phyloP scores from a whole-genome alignment of 2,329 filamentous ascomycete genomes.

The Metarhizium brunneum region DNA sequence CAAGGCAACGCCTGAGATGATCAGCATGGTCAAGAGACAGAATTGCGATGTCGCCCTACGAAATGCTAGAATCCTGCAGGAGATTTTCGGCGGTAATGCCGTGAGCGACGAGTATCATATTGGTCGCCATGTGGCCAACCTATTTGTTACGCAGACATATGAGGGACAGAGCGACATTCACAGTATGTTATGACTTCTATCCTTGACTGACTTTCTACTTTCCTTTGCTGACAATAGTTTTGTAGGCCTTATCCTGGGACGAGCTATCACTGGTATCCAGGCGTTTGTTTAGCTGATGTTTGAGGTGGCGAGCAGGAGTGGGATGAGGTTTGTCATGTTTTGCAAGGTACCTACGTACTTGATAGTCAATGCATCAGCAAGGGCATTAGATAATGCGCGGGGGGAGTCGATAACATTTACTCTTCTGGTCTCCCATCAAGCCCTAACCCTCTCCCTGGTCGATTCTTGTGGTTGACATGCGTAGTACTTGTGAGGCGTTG shows the following conservation, averaged over 20 bases:
- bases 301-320: background rate
- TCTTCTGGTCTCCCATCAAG: background rate
- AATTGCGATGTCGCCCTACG: conserved; percentile 87
- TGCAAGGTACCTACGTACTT: background rate
- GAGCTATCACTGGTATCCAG: conserved; percentile 66
- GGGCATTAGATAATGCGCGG: background rate
- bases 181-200: conserved; percentile 47
- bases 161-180: conserved; percentile 98
- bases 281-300: conserved; percentile 53
- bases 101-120: conserved; percentile 96
- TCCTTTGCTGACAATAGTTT: conserved; percentile 5
- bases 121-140: conserved; percentile 86
- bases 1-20: conserved; percentile 87
- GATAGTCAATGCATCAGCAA: background rate
- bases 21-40: conserved; percentile 91
- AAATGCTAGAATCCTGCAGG: conserved; percentile 74
- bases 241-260: conserved; percentile 59
- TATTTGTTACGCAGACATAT: conserved; percentile 97
- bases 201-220: background rate
- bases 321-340: background rate
- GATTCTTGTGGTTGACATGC: too few species aligned
- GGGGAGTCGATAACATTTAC: too few species aligned
- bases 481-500: too few species aligned
- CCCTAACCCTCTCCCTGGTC: background rate
- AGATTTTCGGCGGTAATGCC: conserved; percentile 97